Evolutionary conservation across 2,329 filamentous ascomycete genomes (phyloP).

Genomic region (Endoconidiophora laricicola): DNA sequence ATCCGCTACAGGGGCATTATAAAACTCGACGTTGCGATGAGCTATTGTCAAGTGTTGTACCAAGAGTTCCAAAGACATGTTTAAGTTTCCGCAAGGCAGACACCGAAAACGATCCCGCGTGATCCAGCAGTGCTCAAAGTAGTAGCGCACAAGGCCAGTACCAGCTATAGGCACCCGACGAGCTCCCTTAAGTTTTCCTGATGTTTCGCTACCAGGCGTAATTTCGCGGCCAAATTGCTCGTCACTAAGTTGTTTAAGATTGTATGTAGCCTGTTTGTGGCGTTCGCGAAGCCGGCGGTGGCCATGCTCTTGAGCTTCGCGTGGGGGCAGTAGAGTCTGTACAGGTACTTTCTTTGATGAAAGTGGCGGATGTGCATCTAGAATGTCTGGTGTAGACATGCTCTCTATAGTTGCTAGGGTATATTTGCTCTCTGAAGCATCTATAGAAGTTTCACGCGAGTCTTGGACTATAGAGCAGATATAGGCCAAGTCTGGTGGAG

Average conservation of each 20-base stretch:
- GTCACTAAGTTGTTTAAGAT: slow-evolving; percentile 41
- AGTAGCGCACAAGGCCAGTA: slow-evolving; percentile 28
- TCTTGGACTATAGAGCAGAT: too few relatives aligned
- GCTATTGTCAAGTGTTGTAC: slow-evolving; percentile 27
- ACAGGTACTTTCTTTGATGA: too few relatives aligned
- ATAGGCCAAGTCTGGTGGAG: too few relatives aligned
- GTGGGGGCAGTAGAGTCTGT: too few relatives aligned
- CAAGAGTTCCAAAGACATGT: slow-evolving; percentile 31
- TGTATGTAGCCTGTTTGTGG: slow-evolving; percentile 25
- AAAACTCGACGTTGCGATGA: slow-evolving; percentile 4
- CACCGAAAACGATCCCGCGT: slow-evolving; percentile 33
- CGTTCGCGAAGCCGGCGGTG: background rate
- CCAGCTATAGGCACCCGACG: background rate
- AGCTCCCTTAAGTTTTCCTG: background rate
- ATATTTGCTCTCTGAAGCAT: too few relatives aligned
- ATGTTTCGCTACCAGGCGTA: background rate
- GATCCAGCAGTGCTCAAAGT: slow-evolving; percentile 28
- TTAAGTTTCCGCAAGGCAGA: slow-evolving; percentile 31
- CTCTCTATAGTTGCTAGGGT: too few relatives aligned
- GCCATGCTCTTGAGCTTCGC: too few relatives aligned
- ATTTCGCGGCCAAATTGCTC: background rate
- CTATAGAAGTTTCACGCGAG: too few relatives aligned
- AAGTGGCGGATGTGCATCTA: too few relatives aligned
- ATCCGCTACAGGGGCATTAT: slow-evolving; percentile 21
- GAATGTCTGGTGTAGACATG: too few relatives aligned